Conservation (phyloP, 2,329 filamentous ascomycete species). For the Ophiocordyceps robertsii region DNA sequence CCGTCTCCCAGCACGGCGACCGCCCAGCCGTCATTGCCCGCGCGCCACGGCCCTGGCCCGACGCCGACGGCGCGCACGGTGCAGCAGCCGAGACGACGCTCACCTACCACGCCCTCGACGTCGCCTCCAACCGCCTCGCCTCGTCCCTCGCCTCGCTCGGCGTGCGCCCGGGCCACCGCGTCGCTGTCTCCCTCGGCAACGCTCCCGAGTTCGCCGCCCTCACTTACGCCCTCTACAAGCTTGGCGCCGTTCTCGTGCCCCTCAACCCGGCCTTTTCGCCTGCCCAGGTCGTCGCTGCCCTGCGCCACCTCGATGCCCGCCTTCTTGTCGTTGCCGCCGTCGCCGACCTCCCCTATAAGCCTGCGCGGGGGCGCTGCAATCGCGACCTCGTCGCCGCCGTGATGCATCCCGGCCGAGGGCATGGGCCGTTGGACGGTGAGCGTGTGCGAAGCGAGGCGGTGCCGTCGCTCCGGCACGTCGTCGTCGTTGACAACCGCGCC, state of each 20-base stretch:
- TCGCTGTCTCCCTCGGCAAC: constrained; percentile 81
- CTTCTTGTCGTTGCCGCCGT: constrained; percentile 78
- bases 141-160: constrained; percentile 65
- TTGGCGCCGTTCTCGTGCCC: constrained; percentile 89
- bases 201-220: constrained; percentile 70
- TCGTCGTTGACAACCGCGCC: constrained; percentile 66
- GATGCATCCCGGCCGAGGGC: constrained; percentile 24
- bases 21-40: constrained; percentile 43
- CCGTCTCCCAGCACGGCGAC: constrained; percentile 53
- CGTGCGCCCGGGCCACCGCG: constrained; percentile 58
- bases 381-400: constrained; percentile 35
- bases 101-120: constrained; percentile 65
- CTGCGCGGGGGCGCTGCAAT: constrained; percentile 40
- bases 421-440: constrained; percentile 19
- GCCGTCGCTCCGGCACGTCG: constrained; percentile 55
- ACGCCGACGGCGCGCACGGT: constrained; percentile 3
- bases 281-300: constrained; percentile 61
- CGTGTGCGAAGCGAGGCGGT: constrained; percentile 32
- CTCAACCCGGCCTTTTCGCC: constrained; percentile 83
- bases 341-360: constrained; percentile 63
- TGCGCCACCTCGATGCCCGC: constrained; percentile 59
- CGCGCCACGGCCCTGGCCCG: too few relatives aligned
- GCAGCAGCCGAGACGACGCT: constrained; percentile 43
- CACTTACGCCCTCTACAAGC: constrained; percentile 83
- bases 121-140: constrained; percentile 60